Base-by-base conservation (phyloP, 345 rosid species). In the Triadica sebifera region DNA sequence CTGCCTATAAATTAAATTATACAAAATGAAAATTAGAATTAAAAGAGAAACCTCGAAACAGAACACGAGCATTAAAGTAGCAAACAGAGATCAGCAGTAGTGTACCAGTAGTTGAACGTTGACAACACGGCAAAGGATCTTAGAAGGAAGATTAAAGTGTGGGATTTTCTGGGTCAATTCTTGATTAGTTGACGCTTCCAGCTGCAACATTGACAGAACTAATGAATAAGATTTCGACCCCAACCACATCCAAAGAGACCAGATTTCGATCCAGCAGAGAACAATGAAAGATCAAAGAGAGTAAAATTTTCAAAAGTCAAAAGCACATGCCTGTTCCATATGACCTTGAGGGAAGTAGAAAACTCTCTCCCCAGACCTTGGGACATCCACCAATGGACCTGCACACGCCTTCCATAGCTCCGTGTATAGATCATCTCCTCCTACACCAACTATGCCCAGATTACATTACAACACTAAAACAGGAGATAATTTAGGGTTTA, bases 271-370 rank as follows among this genome's bases (percentile, higher is more conserved):
- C 69, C 43, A 16, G 69, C 50, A 22, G 19, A 49, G 71, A 75
- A 58, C 49, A 69, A 73, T 38, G 60, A 51, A 77, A 65, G 70
- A 47, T 51, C 8, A 55, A 24, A 41, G 55, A 59, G 82, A 76
- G 81, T 65, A 25, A 8, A 8, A 25, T 25, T 1, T 59, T 22
- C 16, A 8, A 46, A 60, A 62, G 29, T 15, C 2, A 5, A 0
- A 59, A 15, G 66, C 38, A 38, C 82, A 69, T 75, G 82, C 98
- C 81, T 94, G 98, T 69, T 94, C 97, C 93, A 94, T 90, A 84
- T 94, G 97, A 16, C 97, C 98, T 79, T 94, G 98, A 46, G 98
- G 97, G 74, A 94, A 89, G 72, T 94, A 94, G 84, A 76, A 90
- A 19, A 94, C 97, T 64, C 85, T 83, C 75, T 91, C 89, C 34